A percentile compares a stretch with the other conserved stretches of the same genome.
phyloP scores from a whole-genome alignment of 2,329 filamentous ascomycete species.

The Colletotrichum acutatum region DNA sequence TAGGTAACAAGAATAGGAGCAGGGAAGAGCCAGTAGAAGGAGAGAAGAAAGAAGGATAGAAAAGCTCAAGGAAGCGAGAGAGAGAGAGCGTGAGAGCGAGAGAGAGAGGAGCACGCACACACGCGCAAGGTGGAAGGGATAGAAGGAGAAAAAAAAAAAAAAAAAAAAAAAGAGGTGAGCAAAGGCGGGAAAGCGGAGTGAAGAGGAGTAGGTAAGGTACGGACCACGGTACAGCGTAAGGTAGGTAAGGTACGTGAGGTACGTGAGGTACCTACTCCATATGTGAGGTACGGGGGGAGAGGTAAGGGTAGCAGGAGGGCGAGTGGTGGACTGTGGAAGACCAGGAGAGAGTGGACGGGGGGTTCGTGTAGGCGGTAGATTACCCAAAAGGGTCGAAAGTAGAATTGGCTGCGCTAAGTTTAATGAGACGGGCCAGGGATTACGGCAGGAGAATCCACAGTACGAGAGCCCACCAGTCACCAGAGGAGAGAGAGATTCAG shows the following conservation, averaged over 20 bases:
- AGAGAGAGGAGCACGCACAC: neutral
- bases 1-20: conserved; percentile 44
- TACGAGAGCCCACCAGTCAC: conserved; percentile 18
- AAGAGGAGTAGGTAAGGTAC: conserved; percentile 16
- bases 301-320: conserved; percentile 26
- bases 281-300: conserved; percentile 6
- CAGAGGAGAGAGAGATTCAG: neutral
- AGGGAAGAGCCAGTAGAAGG: conserved; percentile 34
- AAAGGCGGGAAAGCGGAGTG: conserved; percentile 27
- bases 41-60: conserved; percentile 46
- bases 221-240: too few species aligned
- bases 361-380: conserved; percentile 45
- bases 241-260: neutral
- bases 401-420: conserved; percentile 54
- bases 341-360: conserved; percentile 39
- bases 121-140: conserved; percentile 3
- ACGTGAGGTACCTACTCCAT: too few species aligned
- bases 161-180: conserved; percentile 27
- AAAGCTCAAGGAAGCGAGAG: conserved; percentile 43
- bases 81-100: conserved; percentile 39
- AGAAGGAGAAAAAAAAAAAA: neutral
- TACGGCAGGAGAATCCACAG: conserved; percentile 27
- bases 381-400: conserved; percentile 48
- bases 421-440: conserved; percentile 49
- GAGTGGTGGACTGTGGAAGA: conserved; percentile 29